Evolutionary conservation across 2,329 filamentous ascomycete species (phyloP), one percentile per base, ranked within the genome.

Genomic region (Cladophialophora psammophila): DNA sequence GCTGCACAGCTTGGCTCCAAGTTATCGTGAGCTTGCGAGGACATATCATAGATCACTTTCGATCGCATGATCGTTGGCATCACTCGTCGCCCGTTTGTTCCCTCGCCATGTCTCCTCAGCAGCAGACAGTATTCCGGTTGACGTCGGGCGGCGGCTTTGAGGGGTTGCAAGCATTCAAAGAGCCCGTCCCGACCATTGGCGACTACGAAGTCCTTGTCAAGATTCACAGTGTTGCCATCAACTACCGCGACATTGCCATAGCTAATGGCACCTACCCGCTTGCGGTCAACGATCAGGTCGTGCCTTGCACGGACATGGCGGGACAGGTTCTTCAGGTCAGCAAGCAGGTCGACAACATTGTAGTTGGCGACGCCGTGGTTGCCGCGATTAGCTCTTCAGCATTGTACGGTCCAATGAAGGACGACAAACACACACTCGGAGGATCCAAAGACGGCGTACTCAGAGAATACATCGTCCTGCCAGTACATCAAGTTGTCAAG

Each of bases 191-290:
- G 0, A 69, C 74, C 1, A 82, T 85, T 0, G 80, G 81, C 18
- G 77, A 82, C 1, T 81, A 82, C 1, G 86, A 90, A 65, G 73
- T 86, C 3, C 83, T 94, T 40, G 87, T 94, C 73, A 90, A 89
- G 77, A 81, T 85, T 1, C 72, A 80, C 10, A 81, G 78, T 6
- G 82, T 80, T 0, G 80, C 80, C 9, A 73, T 85, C 60, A 85
- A 85, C 68, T 84, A 83, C 66, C 78, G 83, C 26, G 83, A 85
- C 40, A 70, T 84, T 12, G 76, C 78, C n/a, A 83, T 84, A 57
- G 77, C 80, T 0, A 76, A 78, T 75, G 74, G 76, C 8, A 74
- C 79, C 18, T 80, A 81, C 40, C 78, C 87, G 6, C 76, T 79
- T 10, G 75, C 77, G 1, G 72, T 66, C 54, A 84, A 64, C 18